Percentiles rank a stretch among this genome's conserved stretches.
phyloP scores from a whole-genome alignment of 1,284 basidiomycete species.

The Hemileia vastatrix region DNA sequence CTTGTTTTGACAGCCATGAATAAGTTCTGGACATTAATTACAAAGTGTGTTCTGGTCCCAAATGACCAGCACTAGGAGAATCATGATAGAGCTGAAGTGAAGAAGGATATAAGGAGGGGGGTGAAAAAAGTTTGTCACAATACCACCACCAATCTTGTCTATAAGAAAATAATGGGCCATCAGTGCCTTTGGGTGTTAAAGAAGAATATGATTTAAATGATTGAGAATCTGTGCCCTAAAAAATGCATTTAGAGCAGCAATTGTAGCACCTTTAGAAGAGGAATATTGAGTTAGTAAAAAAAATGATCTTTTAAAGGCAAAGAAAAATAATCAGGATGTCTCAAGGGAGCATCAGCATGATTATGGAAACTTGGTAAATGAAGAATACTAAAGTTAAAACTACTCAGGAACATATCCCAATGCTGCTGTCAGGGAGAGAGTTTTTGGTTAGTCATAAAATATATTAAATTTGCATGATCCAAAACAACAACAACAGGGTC shows the following conservation, averaged over 20 bases:
- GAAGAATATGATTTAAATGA: no score
- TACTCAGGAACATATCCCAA: neutral
- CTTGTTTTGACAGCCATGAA: neutral
- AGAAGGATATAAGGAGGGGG: no score
- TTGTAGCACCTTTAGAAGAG: no score
- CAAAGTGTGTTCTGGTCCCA: neutral
- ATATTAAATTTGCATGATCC: constrained; percentile 11
- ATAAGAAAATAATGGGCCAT: no score
- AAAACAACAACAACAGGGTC: constrained; percentile 1
- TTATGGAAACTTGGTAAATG: constrained; percentile 1
- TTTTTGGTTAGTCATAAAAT: neutral
- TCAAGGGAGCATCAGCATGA: neutral
- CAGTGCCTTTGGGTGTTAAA: no score
- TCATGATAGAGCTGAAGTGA: neutral
- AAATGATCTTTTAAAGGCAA: no score
- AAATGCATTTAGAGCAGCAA: no score
- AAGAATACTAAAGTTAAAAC: constrained; percentile 2
- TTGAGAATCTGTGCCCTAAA: no score
- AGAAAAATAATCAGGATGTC: neutral
- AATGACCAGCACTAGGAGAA: neutral
- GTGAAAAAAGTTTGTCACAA: no score
- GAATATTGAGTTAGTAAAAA: no score
- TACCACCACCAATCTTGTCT: no score
- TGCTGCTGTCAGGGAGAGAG: constrained; percentile 2
- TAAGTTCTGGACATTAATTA: neutral